Percentiles rank a stretch among this genome's conserved stretches.
Evolutionary conservation across 306 rosid species (phyloP).

Genomic region (Elaeagnus macrophylla): DNA sequence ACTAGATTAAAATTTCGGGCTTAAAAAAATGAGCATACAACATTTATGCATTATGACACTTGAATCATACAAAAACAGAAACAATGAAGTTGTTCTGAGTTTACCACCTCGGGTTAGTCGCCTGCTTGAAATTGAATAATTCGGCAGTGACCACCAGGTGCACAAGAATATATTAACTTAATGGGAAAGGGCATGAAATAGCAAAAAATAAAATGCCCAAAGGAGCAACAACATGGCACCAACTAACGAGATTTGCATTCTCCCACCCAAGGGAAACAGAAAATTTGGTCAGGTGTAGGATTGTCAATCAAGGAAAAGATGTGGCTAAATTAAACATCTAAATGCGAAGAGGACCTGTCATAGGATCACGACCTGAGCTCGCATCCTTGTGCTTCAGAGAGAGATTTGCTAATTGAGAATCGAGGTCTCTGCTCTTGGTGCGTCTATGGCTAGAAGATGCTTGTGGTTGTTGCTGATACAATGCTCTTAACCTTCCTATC

Average conservation of each 20-base stretch:
- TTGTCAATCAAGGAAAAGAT: constrained; percentile 20
- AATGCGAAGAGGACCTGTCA: constrained; percentile 58
- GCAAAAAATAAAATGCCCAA: constrained; percentile 30
- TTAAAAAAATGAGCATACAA: constrained; percentile 17
- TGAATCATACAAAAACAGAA: constrained; percentile 20
- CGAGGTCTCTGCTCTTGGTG: constrained; percentile 83
- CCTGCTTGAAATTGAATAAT: constrained; percentile 38
- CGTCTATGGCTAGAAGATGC: constrained; percentile 76
- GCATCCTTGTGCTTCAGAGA: constrained; percentile 78
- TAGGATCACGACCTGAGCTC: constrained; percentile 63
- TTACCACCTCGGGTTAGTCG: constrained; percentile 82
- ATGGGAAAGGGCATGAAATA: constrained; percentile 31
- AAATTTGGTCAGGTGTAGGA: constrained; percentile 21
- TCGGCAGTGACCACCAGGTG: constrained; percentile 80
- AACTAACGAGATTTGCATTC: constrained; percentile 45
- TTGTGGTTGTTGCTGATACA: constrained; percentile 62
- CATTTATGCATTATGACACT: constrained; percentile 20
- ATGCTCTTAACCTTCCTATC: constrained; percentile 70
- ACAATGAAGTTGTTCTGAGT: constrained; percentile 36
- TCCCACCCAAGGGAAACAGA: constrained; percentile 25
- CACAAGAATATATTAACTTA: constrained; percentile 39
- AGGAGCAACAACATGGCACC: constrained; percentile 32
- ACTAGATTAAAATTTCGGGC: constrained; percentile 10
- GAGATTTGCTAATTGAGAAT: constrained; percentile 77
- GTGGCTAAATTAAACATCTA: constrained; percentile 36